These are phyloP conservation scores for Pyronema domesticum DNA, from an alignment of 495 filamentous ascomycete species.

Conservation along the genomic window DNA sequence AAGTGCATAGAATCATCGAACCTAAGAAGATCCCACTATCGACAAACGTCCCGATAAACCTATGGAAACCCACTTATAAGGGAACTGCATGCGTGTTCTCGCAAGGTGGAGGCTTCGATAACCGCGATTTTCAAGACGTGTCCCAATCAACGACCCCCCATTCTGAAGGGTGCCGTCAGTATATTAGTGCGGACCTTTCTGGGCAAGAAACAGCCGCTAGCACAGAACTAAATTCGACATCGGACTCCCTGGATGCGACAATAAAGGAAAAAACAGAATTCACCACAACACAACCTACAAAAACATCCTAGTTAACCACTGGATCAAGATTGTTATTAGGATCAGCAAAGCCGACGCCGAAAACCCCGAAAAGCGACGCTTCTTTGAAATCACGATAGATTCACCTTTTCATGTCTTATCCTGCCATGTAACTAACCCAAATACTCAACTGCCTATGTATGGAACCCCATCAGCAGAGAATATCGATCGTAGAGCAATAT, in stretches of 20 bases:
- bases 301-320: slow-evolving; percentile 92
- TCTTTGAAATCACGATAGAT: slow-evolving; percentile 98
- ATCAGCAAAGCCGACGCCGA: slow-evolving; percentile 71
- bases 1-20: slow-evolving; percentile 70
- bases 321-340: slow-evolving; percentile 98
- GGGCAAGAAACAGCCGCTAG: slow-evolving; percentile 54
- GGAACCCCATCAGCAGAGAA: slow-evolving; percentile 20
- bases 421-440: slow-evolving; percentile 80
- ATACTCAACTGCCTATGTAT: slow-evolving; percentile 78
- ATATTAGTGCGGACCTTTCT: slow-evolving; percentile 63
- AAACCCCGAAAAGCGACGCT: slow-evolving; percentile 66
- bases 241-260: slow-evolving; percentile 78
- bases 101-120: slow-evolving; percentile 56
- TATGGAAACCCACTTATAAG: slow-evolving; percentile 55
- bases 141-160: slow-evolving; percentile 24
- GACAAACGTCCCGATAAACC: slow-evolving; percentile 79
- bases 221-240: slow-evolving; percentile 95
- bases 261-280: slow-evolving; percentile 67
- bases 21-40: slow-evolving; percentile 65
- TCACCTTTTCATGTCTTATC: slow-evolving; percentile 92
- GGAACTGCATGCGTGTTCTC: slow-evolving; percentile 64
- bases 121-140: slow-evolving; percentile 28
- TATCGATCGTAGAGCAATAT: slow-evolving; percentile 11
- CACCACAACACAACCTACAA: slow-evolving; percentile 93
- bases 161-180: slow-evolving; percentile 42